Conservation (phyloP, 2,329 filamentous ascomycete genomes). For the Trichoderma guizhouense region DNA sequence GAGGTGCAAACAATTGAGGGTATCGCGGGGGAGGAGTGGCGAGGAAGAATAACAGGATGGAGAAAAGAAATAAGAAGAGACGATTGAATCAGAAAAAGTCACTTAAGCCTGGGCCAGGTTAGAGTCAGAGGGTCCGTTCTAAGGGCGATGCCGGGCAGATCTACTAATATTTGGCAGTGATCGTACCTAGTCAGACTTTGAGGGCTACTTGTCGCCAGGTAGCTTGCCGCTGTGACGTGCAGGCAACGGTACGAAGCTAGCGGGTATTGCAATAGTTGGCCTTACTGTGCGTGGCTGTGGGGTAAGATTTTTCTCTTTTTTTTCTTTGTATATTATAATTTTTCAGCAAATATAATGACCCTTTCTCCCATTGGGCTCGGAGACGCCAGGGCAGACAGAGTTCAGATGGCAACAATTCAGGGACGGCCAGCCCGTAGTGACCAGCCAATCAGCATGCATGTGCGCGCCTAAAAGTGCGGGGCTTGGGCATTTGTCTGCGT, state of each 20-base stretch:
- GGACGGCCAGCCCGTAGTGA: background rate
- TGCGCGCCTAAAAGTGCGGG: background rate
- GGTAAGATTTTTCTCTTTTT: background rate
- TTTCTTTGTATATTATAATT: background rate
- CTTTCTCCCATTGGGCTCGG: background rate
- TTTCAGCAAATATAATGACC: background rate
- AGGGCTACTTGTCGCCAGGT: background rate
- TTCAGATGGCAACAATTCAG: background rate
- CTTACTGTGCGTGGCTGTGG: background rate
- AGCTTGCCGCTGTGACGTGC: background rate
- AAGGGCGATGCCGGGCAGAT: slow-evolving; percentile 12
- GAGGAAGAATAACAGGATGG: slow-evolving; percentile 1
- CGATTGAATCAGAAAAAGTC: background rate
- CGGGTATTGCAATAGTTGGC: background rate
- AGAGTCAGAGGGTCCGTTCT: background rate
- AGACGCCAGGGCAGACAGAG: background rate
- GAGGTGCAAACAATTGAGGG: slow-evolving; percentile 8
- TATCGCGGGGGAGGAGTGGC: slow-evolving; percentile 5
- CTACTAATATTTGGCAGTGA: background rate
- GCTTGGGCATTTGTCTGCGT: background rate
- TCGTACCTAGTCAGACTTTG: background rate
- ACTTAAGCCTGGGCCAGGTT: background rate
- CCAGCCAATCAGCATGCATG: background rate
- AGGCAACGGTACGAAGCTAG: background rate
- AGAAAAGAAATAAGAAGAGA: slow-evolving; percentile 1